Conservation (phyloP, 345 rosid genomes). For the Atalantia buxifolia region DNA sequence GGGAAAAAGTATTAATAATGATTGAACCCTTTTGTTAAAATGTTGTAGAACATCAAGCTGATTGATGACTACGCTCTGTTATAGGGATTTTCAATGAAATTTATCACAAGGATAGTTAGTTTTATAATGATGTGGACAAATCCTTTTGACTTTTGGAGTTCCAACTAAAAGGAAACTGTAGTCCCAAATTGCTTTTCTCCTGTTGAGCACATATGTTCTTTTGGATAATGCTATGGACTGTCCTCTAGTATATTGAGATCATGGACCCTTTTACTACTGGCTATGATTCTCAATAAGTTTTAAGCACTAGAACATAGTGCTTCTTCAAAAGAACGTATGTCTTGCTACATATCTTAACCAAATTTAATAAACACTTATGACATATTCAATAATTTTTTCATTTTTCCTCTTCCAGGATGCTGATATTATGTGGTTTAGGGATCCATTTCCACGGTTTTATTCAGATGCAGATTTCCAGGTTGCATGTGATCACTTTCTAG, state of each 20-base stretch:
- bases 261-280: not conserved
- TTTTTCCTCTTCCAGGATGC: conserved; percentile 58
- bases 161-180: not conserved
- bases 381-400: conserved; percentile 16
- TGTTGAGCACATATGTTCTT: not conserved
- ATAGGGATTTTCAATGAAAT: not conserved
- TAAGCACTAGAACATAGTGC: not conserved
- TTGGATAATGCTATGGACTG: not conserved
- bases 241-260: not conserved
- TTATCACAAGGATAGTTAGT: not conserved
- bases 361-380: not conserved
- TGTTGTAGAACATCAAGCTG: not conserved
- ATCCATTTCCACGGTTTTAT: conserved; percentile 71
- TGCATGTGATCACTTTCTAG: conserved; percentile 74
- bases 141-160: not conserved
- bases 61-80: not conserved
- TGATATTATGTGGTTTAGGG: conserved; percentile 93
- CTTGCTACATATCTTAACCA: not conserved
- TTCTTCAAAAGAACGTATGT: not conserved
- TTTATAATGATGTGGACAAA: not conserved
- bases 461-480: conserved; percentile 71
- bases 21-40: not conserved
- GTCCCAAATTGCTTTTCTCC: not conserved
- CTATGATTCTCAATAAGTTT: not conserved
- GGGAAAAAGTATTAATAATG: not conserved